Conservation (phyloP, 345 rosid species). For the Combretum micranthum region DNA sequence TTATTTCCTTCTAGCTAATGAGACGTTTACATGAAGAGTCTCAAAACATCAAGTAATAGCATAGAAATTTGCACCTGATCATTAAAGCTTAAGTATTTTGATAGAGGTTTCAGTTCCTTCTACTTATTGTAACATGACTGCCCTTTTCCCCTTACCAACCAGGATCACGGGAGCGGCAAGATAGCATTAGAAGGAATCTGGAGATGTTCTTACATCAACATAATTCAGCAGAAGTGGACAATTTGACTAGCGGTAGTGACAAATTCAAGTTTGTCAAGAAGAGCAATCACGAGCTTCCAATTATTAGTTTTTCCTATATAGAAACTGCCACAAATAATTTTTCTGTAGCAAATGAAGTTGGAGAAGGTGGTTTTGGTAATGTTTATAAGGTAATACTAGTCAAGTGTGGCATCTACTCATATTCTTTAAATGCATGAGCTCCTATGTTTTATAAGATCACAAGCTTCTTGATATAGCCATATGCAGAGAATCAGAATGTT, state of each 20-base stretch:
- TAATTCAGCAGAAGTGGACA: neutral
- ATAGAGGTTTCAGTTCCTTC: too few relatives aligned
- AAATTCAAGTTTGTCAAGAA: neutral
- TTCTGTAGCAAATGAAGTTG: constrained; percentile 17
- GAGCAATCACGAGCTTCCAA: constrained; percentile 6
- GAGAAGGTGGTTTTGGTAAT: constrained; percentile 30
- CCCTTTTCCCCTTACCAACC: neutral
- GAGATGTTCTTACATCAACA: constrained; percentile 2
- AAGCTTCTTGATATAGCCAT: too few relatives aligned
- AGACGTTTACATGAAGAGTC: too few relatives aligned
- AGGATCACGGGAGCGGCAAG: neutral
- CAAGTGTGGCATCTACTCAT: neutral
- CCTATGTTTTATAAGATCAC: too few relatives aligned
- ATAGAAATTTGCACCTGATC: too few relatives aligned
- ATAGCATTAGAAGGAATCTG: neutral
- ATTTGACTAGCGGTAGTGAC: neutral
- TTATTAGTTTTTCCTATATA: constrained; percentile 9
- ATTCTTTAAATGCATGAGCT: neutral
- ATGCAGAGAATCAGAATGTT: too few relatives aligned
- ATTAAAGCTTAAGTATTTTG: too few relatives aligned
- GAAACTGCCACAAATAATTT: constrained; percentile 20
- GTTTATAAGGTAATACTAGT: constrained; percentile 19
- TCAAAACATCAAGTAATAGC: too few relatives aligned
- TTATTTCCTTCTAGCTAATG: too few relatives aligned
- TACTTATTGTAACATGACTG: neutral